These are phyloP conservation scores for Backusella australiensis DNA, from an alignment of 192 early-diverging fungal genomes.

Conservation along the genomic window DNA sequence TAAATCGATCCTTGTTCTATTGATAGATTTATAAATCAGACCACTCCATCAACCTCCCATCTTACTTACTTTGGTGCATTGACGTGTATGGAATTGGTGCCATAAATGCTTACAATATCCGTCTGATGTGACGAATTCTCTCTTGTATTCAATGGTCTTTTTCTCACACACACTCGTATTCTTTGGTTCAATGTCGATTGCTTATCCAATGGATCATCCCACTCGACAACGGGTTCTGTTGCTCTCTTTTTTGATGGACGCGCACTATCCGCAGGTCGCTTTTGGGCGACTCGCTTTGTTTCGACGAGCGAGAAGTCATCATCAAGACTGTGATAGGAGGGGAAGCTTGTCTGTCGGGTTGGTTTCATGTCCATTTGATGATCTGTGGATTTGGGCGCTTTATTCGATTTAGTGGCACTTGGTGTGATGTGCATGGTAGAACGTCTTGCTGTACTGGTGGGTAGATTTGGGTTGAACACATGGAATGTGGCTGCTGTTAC, in stretches of 20 bases:
- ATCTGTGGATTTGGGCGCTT: neutral
- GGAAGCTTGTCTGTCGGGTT: neutral
- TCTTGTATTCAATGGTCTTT: constrained; percentile 87
- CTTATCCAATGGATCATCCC: neutral
- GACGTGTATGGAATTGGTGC: constrained; percentile 71
- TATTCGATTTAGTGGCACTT: neutral
- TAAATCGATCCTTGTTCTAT: constrained; percentile 85
- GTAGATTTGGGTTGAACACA: neutral
- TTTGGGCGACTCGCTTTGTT: neutral
- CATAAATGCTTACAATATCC: constrained; percentile 72
- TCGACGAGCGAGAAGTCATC: neutral
- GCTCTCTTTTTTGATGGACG: neutral
- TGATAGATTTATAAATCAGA: no score
- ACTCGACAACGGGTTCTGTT: neutral
- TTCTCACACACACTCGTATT: constrained; percentile 97
- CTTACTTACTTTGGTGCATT: constrained; percentile 85
- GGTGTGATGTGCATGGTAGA: neutral
- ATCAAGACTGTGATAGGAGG: neutral
- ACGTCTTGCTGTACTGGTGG: neutral
- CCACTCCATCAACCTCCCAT: no score
- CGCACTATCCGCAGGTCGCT: neutral
- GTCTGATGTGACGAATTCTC: constrained; percentile 73
- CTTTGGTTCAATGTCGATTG: constrained; percentile 56
- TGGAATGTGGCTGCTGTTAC: neutral
- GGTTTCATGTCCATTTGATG: neutral